Evolutionary conservation across 225 moss, liverwort and hornwort species (phyloP).

Genomic region (Polytrichum commune): DNA sequence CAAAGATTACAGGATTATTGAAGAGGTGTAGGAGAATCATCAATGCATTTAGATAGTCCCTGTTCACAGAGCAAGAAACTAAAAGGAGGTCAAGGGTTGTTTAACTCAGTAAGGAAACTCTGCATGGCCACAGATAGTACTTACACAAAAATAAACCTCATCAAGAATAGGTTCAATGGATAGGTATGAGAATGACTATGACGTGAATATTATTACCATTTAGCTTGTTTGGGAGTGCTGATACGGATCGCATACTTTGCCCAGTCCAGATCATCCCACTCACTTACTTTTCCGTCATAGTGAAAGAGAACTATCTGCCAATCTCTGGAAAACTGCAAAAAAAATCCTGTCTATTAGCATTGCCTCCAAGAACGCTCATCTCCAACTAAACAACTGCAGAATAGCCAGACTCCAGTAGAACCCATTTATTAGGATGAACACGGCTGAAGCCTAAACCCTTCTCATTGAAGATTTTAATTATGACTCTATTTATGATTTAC

Average conservation of each 20-base stretch:
- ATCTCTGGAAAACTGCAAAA: constrained; percentile 51
- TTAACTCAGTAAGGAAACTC: background rate
- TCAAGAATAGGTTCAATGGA: background rate
- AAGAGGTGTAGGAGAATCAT: too few relatives aligned
- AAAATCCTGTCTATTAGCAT: background rate
- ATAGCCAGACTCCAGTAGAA: too few relatives aligned
- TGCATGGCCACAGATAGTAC: background rate
- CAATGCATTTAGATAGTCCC: too few relatives aligned
- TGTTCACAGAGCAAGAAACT: too few relatives aligned
- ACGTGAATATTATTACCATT: constrained; percentile 27
- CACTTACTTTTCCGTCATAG: constrained; percentile 59
- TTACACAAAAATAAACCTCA: background rate
- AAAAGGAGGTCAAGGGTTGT: too few relatives aligned
- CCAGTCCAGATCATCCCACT: constrained; percentile 65
- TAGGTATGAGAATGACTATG: background rate
- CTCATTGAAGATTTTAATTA: too few relatives aligned
- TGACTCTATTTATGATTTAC: too few relatives aligned
- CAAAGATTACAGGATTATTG: too few relatives aligned
- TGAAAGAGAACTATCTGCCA: constrained; percentile 59
- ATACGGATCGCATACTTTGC: constrained; percentile 53
- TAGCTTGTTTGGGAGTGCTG: constrained; percentile 52
- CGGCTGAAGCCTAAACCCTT: too few relatives aligned
- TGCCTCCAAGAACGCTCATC: too few relatives aligned
- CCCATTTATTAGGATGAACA: too few relatives aligned
- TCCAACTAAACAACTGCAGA: too few relatives aligned